A percentile compares a stretch with the other conserved stretches of the same genome.
These are phyloP conservation scores for Boletellus emodensis DNA, from an alignment of 768 basidiomycete genomes.

Conservation along the genomic window DNA sequence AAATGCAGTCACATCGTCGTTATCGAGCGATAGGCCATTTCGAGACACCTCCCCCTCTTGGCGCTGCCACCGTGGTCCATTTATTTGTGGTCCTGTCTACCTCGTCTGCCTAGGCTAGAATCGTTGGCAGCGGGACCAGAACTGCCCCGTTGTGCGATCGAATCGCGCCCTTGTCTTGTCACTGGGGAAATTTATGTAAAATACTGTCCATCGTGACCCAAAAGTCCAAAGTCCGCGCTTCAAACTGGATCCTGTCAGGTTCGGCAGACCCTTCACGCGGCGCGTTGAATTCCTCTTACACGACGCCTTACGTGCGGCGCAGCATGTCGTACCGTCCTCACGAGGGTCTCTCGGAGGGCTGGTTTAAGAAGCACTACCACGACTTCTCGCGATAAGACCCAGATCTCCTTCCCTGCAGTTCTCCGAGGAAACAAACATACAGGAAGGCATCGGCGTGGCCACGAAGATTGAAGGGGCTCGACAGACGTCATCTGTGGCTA, in stretches of 20 bases:
- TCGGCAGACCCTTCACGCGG: background rate
- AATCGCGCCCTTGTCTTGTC: background rate
- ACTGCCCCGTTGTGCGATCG: background rate
- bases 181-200: background rate
- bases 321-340: no score
- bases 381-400: slow-evolving; percentile 12
- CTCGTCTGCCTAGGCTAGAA: background rate
- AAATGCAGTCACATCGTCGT: no score
- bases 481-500: slow-evolving; percentile 4
- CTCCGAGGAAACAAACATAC: slow-evolving; percentile 16
- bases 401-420: background rate
- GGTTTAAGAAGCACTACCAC: background rate
- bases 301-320: no score
- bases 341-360: no score
- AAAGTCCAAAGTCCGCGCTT: background rate
- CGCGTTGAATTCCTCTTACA: no score
- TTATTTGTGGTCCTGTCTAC: background rate
- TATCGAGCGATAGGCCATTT: background rate
- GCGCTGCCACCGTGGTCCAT: background rate
- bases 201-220: background rate
- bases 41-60: background rate
- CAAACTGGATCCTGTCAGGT: background rate
- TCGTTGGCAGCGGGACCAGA: slow-evolving; percentile 1
- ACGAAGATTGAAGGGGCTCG: background rate
- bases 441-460: background rate